These are phyloP conservation scores for Chlamydomonas reinhardtii DNA, from an alignment of 163 green algal genomes.

Conservation along the genomic window DNA sequence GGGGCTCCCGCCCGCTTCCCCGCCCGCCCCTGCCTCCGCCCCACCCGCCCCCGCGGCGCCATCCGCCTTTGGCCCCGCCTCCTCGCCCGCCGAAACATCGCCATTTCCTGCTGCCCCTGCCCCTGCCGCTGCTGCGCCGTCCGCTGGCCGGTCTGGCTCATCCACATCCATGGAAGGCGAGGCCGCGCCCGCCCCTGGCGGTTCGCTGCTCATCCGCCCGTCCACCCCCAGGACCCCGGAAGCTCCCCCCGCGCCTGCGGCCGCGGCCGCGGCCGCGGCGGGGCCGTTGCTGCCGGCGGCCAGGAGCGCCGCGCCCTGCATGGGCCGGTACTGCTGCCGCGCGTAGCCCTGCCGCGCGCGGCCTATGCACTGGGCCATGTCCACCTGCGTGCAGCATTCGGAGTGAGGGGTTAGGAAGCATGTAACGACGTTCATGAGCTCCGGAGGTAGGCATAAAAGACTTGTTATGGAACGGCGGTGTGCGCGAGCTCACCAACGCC, in stretches of 20 bases:
- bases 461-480: no score
- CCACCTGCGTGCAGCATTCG: conserved; percentile 18
- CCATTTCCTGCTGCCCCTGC: background rate
- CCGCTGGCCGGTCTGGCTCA: background rate
- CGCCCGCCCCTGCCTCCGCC: background rate
- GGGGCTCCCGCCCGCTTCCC: background rate
- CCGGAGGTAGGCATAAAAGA: no score
- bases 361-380: conserved; percentile 18
- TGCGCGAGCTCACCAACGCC: no score
- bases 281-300: no score
- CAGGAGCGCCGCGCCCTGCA: background rate
- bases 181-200: no score
- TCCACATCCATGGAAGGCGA: no score
- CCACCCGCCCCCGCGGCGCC: background rate
- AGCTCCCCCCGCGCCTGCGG: no score
- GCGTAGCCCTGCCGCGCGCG: conserved; percentile 25
- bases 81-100: background rate
- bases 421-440: no score
- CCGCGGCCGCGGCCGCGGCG: no score
- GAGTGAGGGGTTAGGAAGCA: background rate
- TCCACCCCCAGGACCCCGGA: no score
- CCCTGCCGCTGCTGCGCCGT: background rate
- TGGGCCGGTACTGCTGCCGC: background rate
- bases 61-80: background rate
- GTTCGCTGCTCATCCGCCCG: no score